phyloP scores from a whole-genome alignment of 257 asterid species.

The Solanum chiquidenum region DNA sequence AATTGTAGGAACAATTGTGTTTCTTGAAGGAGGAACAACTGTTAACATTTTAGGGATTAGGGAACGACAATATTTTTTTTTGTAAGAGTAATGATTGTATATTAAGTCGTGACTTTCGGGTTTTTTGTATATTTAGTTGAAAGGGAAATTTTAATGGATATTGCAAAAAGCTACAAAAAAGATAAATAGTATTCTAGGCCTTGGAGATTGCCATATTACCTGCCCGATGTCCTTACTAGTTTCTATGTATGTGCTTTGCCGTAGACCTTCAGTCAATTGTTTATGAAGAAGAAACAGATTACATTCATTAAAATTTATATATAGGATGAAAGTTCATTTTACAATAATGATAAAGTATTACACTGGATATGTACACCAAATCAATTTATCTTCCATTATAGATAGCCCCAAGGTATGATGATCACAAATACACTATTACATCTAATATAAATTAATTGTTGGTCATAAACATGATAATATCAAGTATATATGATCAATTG shows the following conservation, averaged over 20 bases:
- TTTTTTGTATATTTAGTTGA: not conserved
- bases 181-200: not conserved
- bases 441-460: not conserved
- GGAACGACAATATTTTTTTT: not conserved
- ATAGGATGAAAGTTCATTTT: not conserved
- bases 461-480: not conserved
- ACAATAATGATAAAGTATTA: not conserved
- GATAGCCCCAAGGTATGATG: not conserved
- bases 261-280: not conserved
- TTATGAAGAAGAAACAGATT: not conserved
- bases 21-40: not conserved
- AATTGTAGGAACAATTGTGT: not conserved
- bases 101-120: not conserved
- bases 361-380: not conserved
- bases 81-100: not conserved
- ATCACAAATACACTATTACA: not conserved
- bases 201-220: not conserved
- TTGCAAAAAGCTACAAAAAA: not conserved
- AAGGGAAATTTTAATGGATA: not conserved
- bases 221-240: not conserved
- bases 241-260: not conserved
- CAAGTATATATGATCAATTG: not conserved
- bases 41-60: not conserved
- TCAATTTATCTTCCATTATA: not conserved
- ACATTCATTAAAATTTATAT: not conserved